A percentile compares a stretch with the other conserved stretches of the same genome.
These are phyloP conservation scores for Trematosphaeria pertusa DNA, from an alignment of 2,329 filamentous ascomycete genomes.

Conservation along the genomic window DNA sequence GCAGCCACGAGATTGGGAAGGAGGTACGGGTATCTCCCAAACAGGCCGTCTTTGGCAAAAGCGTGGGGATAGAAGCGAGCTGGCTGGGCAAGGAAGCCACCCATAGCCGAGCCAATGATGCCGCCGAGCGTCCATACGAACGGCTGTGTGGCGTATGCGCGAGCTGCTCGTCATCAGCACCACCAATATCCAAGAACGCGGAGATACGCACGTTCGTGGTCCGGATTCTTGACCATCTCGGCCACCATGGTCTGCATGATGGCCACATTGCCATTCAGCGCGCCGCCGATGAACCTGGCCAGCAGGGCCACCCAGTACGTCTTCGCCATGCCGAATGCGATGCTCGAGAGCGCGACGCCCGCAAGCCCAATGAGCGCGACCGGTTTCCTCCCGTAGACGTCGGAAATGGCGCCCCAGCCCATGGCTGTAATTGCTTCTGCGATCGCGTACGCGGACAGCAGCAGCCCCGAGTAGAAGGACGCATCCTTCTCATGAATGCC, in stretches of 20 bases:
- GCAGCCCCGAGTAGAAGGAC: conserved; percentile 83
- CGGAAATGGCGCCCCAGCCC: conserved; percentile 52
- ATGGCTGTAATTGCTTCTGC: conserved; percentile 87
- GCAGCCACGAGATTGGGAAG: conserved; percentile 89
- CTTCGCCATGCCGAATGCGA: conserved; percentile 80
- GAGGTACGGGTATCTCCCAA: conserved; percentile 82
- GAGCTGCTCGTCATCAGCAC: conserved; percentile 59
- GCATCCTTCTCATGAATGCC: conserved; percentile 52
- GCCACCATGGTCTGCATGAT: conserved; percentile 93
- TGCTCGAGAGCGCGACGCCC: conserved; percentile 82
- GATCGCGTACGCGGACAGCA: conserved; percentile 89
- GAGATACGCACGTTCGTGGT: conserved; percentile 77
- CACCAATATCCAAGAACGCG: background rate
- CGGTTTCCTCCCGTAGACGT: conserved; percentile 50
- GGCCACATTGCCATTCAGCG: conserved; percentile 90
- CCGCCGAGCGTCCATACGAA: conserved; percentile 93
- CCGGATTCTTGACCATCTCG: conserved; percentile 86
- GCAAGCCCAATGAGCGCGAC: conserved; percentile 62
- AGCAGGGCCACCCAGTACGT: conserved; percentile 85
- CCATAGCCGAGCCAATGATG: conserved; percentile 84
- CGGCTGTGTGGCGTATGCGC: conserved; percentile 89
- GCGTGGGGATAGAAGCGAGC: conserved; percentile 73
- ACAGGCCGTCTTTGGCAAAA: conserved; percentile 73
- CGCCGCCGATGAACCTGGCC: conserved; percentile 78
- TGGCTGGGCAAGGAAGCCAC: conserved; percentile 84